These are phyloP conservation scores for Phytopythium oedochilum DNA, from an alignment of 352 stramenopile genomes.

Conservation along the genomic window DNA sequence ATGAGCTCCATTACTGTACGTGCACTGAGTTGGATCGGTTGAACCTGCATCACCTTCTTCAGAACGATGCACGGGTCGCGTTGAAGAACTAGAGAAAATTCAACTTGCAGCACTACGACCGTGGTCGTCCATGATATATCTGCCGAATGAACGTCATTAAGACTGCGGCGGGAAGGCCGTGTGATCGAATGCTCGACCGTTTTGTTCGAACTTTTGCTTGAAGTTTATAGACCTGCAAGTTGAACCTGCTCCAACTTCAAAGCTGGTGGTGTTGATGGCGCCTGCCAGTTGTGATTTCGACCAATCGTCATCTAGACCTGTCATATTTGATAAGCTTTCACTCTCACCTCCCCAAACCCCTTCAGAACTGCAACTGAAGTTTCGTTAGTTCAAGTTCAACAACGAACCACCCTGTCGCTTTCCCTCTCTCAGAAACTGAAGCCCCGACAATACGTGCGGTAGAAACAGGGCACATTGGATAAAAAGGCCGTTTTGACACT, in stretches of 20 bases:
- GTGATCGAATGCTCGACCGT: too few relatives aligned
- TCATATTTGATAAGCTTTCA: background rate
- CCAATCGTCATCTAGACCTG: too few relatives aligned
- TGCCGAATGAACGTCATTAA: background rate
- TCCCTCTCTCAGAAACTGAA: conserved; percentile 20
- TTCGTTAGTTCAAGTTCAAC: conserved; percentile 27
- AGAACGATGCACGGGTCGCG: too few relatives aligned
- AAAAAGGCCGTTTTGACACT: conserved; percentile 1
- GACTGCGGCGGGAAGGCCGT: too few relatives aligned
- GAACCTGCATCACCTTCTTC: too few relatives aligned
- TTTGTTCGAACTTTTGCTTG: background rate
- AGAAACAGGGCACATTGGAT: background rate
- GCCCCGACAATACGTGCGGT: too few relatives aligned
- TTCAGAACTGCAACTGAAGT: conserved; percentile 20
- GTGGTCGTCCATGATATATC: background rate
- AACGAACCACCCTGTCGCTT: background rate
- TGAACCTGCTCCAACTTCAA: conserved; percentile 3
- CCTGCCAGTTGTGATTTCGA: background rate
- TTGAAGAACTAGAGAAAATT: background rate
- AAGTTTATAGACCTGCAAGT: background rate
- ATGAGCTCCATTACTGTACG: too few relatives aligned
- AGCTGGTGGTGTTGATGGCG: background rate
- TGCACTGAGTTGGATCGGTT: too few relatives aligned
- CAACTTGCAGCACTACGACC: background rate
- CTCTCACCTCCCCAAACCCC: background rate